Evolutionary conservation across 352 stramenopile species (phyloP).

Genomic region (Globisporangium barbulae): DNA sequence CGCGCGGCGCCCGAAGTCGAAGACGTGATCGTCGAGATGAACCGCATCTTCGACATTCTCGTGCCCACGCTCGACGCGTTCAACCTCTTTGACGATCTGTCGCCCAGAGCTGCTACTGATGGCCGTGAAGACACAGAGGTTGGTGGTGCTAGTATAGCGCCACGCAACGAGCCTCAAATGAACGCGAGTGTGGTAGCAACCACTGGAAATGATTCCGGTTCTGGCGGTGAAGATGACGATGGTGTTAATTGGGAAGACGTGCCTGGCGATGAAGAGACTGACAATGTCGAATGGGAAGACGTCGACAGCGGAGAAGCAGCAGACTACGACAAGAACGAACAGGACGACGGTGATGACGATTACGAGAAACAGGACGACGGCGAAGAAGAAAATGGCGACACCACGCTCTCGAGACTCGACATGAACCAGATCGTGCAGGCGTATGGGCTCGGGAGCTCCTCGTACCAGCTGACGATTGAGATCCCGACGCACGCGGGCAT

Average conservation of each 20-base stretch:
- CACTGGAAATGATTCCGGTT: not conserved
- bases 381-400: conserved; percentile 8
- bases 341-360: conserved; percentile 13
- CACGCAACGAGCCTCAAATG: not conserved
- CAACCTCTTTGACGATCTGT: conserved; percentile 20
- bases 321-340: conserved; percentile 14
- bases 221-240: not conserved
- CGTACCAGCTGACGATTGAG: conserved; percentile 70
- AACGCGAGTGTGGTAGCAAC: not conserved
- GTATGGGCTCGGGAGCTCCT: conserved; percentile 73
- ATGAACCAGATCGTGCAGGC: conserved; percentile 77
- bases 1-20: conserved; percentile 59
- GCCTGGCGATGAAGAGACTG: conserved; percentile 7
- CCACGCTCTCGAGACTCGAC: conserved; percentile 34
- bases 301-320: conserved; percentile 3
- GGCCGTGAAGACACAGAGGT: not conserved
- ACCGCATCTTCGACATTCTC: conserved; percentile 72
- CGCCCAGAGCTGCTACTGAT: not conserved
- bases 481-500: conserved; percentile 40
- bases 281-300: conserved; percentile 31
- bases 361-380: conserved; percentile 16
- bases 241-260: not conserved
- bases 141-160: not conserved
- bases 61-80: conserved; percentile 73
- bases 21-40: conserved; percentile 59